Percentiles rank a stretch among this genome's conserved stretches.
phyloP scores from a whole-genome alignment of 805 yeast species.

The Sugiyamaella mastotermitis region DNA sequence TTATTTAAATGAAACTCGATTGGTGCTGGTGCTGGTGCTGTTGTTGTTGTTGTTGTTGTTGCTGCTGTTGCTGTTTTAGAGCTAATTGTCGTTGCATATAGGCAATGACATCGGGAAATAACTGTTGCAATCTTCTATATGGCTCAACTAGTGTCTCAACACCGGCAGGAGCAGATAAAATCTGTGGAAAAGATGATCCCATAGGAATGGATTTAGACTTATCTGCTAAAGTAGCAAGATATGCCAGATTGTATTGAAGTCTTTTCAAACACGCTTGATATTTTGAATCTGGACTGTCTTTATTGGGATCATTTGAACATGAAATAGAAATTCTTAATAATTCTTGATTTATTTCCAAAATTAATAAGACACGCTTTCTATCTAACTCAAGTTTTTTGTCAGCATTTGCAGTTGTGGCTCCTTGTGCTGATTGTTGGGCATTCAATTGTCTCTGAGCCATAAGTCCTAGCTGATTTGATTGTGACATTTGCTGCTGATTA shows the following conservation, averaged over 20 bases:
- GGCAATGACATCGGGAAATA: constrained; percentile 26
- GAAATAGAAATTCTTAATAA: constrained; percentile 22
- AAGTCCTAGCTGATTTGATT: too few relatives aligned
- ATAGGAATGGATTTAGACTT: constrained; percentile 17
- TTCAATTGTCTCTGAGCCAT: too few relatives aligned
- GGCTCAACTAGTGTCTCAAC: constrained; percentile 27
- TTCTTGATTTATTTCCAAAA: constrained; percentile 29
- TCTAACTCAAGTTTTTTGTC: constrained; percentile 23
- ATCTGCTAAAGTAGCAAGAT: constrained; percentile 29
- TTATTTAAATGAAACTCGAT: too few relatives aligned
- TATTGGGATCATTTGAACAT: constrained; percentile 12
- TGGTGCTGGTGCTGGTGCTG: constrained; percentile 19
- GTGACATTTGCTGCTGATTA: too few relatives aligned
- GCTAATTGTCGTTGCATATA: constrained; percentile 20
- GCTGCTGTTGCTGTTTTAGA: constrained; percentile 20
- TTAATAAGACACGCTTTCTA: constrained; percentile 23
- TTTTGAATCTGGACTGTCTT: constrained; percentile 16
- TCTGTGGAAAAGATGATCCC: constrained; percentile 25
- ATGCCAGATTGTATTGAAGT: constrained; percentile 31
- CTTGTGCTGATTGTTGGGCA: too few relatives aligned
- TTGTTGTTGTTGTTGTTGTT: constrained; percentile 20
- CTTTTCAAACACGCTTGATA: constrained; percentile 28
- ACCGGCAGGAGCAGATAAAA: constrained; percentile 27
- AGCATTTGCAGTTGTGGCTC: too few relatives aligned
- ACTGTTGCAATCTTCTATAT: constrained; percentile 27